Evolutionary conservation across 805 yeast species (phyloP).

Genomic region (Candida tammaniensis): DNA sequence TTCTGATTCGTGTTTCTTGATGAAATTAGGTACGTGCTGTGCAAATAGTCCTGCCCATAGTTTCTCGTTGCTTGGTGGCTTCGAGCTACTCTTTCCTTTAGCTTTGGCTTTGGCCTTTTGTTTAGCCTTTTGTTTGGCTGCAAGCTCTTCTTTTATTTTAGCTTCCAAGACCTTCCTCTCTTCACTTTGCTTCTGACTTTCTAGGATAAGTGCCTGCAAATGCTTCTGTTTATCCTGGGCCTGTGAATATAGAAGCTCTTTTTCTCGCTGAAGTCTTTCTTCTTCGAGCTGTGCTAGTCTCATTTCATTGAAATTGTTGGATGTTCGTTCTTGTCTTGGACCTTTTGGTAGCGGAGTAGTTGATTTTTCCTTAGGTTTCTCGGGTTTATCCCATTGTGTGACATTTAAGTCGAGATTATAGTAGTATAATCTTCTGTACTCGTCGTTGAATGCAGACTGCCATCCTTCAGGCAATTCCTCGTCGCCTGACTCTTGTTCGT

Average conservation of each 20-base stretch:
- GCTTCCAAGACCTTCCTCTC: constrained; percentile 28
- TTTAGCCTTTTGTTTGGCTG: constrained; percentile 18
- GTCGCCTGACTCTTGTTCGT: constrained; percentile 18
- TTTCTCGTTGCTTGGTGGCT: constrained; percentile 16
- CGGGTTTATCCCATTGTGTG: constrained; percentile 64
- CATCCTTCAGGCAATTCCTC: constrained; percentile 59
- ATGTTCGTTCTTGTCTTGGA: constrained; percentile 16
- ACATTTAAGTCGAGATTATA: constrained; percentile 47
- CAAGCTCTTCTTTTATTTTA: constrained; percentile 20
- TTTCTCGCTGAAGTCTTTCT: constrained; percentile 28
- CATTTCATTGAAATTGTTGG: constrained; percentile 14
- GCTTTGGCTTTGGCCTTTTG: constrained; percentile 12
- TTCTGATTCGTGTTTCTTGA: constrained; percentile 61
- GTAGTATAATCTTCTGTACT: constrained; percentile 48
- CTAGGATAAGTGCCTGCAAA: constrained; percentile 34
- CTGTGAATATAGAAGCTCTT: constrained; percentile 30
- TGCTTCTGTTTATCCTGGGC: constrained; percentile 33
- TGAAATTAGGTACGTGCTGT: constrained; percentile 70
- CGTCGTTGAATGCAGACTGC: constrained; percentile 54
- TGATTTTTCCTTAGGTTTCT: background rate
- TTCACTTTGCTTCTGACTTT: constrained; percentile 28
- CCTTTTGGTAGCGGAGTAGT: constrained; percentile 26
- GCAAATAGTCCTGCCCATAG: constrained; percentile 60
- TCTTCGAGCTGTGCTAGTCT: constrained; percentile 32
- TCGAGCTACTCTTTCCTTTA: constrained; percentile 5